A percentile compares a stretch with the other conserved stretches of the same genome.
Evolutionary conservation across 208 protist species (phyloP).

Genomic region (Giardia duodenalis): DNA sequence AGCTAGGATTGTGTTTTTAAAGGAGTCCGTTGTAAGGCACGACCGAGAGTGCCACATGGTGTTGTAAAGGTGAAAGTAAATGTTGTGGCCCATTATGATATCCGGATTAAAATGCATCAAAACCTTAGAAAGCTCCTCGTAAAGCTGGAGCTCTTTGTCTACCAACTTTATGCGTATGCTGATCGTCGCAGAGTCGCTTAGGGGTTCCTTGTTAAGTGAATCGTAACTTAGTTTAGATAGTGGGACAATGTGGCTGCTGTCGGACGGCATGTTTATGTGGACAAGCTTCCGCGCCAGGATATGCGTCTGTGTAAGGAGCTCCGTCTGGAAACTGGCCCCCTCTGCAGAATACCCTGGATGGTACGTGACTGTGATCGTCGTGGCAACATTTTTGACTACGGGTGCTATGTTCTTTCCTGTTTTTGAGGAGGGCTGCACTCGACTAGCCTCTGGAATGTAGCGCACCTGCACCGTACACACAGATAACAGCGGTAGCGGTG

Average conservation of each 20-base stretch:
- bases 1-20: not conserved
- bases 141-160: not conserved
- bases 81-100: not conserved
- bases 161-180: not conserved
- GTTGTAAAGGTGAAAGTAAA: not conserved
- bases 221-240: too few relatives aligned
- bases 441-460: not conserved
- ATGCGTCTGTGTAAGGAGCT: not conserved
- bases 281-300: not conserved
- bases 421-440: too few relatives aligned
- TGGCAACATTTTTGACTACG: not conserved
- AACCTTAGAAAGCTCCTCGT: not conserved
- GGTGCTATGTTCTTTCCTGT: not conserved
- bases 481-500: not conserved
- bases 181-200: not conserved
- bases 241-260: too few relatives aligned
- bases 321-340: not conserved
- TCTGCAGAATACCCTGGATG: not conserved
- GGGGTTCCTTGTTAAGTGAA: too few relatives aligned
- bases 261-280: too few relatives aligned
- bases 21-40: not conserved
- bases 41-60: not conserved
- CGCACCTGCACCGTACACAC: not conserved
- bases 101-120: not conserved
- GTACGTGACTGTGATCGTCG: not conserved